These are phyloP conservation scores for Streptanthus diversifolius DNA, from an alignment of 345 rosid species.

Conservation along the genomic window DNA sequence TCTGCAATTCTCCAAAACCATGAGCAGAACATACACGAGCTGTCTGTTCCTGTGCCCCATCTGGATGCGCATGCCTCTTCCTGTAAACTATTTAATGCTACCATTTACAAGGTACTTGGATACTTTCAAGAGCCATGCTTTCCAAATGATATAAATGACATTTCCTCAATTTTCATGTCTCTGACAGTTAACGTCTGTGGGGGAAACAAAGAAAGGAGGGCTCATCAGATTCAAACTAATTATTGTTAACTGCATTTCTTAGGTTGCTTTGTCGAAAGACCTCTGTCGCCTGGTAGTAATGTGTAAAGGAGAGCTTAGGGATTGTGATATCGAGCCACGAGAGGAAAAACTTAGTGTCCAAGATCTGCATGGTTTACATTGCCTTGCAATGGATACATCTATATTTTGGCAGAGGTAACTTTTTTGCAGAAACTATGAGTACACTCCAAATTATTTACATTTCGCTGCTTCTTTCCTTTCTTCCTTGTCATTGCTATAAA, in stretches of 20 bases:
- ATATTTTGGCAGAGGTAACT: conserved; percentile 75
- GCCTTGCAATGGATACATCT: conserved; percentile 74
- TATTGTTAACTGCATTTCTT: conserved; percentile 20
- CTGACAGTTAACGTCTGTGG: neutral
- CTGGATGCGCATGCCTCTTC: conserved; percentile 40
- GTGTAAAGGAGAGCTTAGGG: conserved; percentile 73
- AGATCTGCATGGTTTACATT: conserved; percentile 59
- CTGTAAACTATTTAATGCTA: conserved; percentile 49
- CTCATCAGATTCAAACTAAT: conserved; percentile 3
- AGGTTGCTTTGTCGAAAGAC: conserved; percentile 91
- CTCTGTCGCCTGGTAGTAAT: conserved; percentile 71
- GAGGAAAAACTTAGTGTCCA: conserved; percentile 33
- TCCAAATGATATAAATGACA: neutral
- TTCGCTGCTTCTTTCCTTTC: conserved; percentile 1
- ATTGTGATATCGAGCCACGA: conserved; percentile 39
- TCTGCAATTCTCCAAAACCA: conserved; percentile 21
- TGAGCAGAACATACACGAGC: conserved; percentile 70
- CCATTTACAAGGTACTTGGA: conserved; percentile 54
- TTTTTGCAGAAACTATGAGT: conserved; percentile 20
- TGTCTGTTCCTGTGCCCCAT: conserved; percentile 44
- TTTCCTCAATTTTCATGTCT: neutral
- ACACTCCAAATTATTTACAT: conserved; percentile 1
- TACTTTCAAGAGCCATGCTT: conserved; percentile 5
- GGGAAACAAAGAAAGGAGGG: conserved; percentile 3
- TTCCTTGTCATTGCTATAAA: neutral